Base-by-base conservation (phyloP, 768 basidiomycete genomes). In the Pleurotus salmoneostramineus region DNA sequence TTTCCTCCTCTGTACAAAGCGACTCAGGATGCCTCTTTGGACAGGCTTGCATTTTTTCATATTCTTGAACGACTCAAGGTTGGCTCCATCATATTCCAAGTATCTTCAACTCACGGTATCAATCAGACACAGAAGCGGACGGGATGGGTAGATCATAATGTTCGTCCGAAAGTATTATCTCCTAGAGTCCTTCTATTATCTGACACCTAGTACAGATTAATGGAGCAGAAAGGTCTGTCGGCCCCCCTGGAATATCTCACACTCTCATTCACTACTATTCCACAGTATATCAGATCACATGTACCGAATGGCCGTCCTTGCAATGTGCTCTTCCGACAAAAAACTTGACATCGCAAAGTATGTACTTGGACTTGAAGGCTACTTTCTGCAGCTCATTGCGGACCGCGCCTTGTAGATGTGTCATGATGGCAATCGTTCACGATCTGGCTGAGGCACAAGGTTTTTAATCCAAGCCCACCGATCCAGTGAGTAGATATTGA, bases 401-500 rank as follows among this genome's bases (percentile, higher is more conserved):
- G 8, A 4, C 27, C 17, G 8, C 21, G 14, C 46, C 40, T 60
- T 44, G 4, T 43, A 89, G 88, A 79, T 92, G 89, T 59, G 87
- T 91, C 11, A 88, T 95, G 91, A 88, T 98, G 82, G 85, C 85
- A 15, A 63, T 96, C 36, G 92, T 97, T 11, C 96, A 99, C 66
- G 96, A 99, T 71, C 82, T 99, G 11, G 95, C 95, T 5, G 96
- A 99, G 71, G 96, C 96, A 0, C 90, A 94, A 78, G 89, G 92
- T 88, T 50, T 63, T 50, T 7, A 37, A 59, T 50, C 34, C 51
- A n/a, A 17, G 36, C 6, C 33, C 35, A 17, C 15, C 34, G 32
- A 17, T 31, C 7, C 34, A 46, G 40, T 21, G 0, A 31, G 50
- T 56, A 43, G 43, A 54, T 42, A 44, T 54, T 27, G 21, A 27